A percentile compares a stretch with the other conserved stretches of the same genome.
These are phyloP conservation scores for Euryodendron excelsum DNA, from an alignment of 148 eudicot species.

Conservation along the genomic window DNA sequence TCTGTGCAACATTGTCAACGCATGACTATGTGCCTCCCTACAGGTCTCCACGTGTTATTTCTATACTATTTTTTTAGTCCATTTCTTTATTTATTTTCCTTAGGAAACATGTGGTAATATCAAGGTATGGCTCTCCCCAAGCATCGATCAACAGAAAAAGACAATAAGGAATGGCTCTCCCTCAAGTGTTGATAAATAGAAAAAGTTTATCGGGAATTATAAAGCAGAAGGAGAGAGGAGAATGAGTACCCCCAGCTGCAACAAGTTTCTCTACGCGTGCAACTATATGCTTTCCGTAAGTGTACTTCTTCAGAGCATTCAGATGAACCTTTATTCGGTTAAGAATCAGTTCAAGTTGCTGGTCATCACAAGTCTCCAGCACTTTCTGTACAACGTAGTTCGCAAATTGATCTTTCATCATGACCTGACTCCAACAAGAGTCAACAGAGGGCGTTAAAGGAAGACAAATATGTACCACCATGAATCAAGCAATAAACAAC, in stretches of 20 bases:
- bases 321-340: slow-evolving; percentile 74
- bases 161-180: neutral
- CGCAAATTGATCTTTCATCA: slow-evolving; percentile 83
- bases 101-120: too few relatives aligned
- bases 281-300: slow-evolving; percentile 90
- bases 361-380: slow-evolving; percentile 88
- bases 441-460: neutral
- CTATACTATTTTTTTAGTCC: too few relatives aligned
- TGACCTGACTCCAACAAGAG: slow-evolving; percentile 39
- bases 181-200: neutral
- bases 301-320: slow-evolving; percentile 80
- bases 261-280: slow-evolving; percentile 93
- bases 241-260: slow-evolving; percentile 69
- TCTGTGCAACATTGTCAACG: too few relatives aligned
- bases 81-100: too few relatives aligned
- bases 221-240: neutral
- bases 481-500: neutral
- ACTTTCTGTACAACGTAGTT: slow-evolving; percentile 79
- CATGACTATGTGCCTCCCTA: too few relatives aligned
- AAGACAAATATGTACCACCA: neutral
- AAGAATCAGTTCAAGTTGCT: slow-evolving; percentile 74
- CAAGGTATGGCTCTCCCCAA: too few relatives aligned
- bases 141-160: too few relatives aligned
- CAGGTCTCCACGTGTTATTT: too few relatives aligned
- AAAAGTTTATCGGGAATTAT: neutral